phyloP scores from a whole-genome alignment of 2,329 filamentous ascomycete genomes.

The Emergomyces pasteurianus region DNA sequence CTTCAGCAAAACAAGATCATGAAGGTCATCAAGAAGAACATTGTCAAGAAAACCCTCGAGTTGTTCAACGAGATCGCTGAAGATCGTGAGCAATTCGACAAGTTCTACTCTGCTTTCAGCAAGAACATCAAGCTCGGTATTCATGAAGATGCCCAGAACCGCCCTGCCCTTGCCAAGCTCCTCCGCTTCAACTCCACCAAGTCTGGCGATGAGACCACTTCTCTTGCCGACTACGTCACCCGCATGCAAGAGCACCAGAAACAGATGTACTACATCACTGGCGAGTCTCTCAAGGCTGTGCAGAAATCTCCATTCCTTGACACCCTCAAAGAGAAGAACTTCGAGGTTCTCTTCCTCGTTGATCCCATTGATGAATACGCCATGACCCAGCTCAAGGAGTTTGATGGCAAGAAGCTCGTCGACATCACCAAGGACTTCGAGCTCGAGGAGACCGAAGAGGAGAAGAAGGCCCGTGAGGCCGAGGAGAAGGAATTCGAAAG shows the following conservation, averaged over 20 bases:
- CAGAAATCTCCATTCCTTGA: conserved; percentile 98
- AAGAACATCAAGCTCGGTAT: conserved; percentile 99
- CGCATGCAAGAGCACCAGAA: conserved; percentile 99
- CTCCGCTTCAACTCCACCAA: conserved; percentile 99
- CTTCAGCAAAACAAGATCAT: conserved; percentile 99
- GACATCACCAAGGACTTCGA: conserved; percentile 99
- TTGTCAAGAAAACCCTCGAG: conserved; percentile 99
- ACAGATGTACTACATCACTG: conserved; percentile 99
- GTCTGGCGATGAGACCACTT: conserved; percentile 91
- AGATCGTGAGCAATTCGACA: conserved; percentile 99
- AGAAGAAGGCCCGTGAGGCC: conserved; percentile 89
- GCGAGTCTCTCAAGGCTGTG: conserved; percentile 97
- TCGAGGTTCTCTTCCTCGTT: conserved; percentile 98
- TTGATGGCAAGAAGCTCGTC: conserved; percentile 99
- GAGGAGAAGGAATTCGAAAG: conserved; percentile 98
- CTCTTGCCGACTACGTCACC: conserved; percentile 92
- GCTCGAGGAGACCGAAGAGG: conserved; percentile 98
- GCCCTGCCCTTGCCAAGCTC: conserved; percentile 83
- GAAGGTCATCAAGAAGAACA: conserved; percentile 99
- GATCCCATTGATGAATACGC: conserved; percentile 99
- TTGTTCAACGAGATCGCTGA: conserved; percentile 98
- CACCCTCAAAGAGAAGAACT: conserved; percentile 96
- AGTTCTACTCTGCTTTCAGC: conserved; percentile 98
- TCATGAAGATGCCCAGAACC: conserved; percentile 99
- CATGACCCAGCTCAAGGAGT: conserved; percentile 99